Evolutionary conservation across 495 filamentous ascomycete genomes (phyloP), one percentile per base, ranked within the genome.

Genomic region (Neurospora cerealis): DNA sequence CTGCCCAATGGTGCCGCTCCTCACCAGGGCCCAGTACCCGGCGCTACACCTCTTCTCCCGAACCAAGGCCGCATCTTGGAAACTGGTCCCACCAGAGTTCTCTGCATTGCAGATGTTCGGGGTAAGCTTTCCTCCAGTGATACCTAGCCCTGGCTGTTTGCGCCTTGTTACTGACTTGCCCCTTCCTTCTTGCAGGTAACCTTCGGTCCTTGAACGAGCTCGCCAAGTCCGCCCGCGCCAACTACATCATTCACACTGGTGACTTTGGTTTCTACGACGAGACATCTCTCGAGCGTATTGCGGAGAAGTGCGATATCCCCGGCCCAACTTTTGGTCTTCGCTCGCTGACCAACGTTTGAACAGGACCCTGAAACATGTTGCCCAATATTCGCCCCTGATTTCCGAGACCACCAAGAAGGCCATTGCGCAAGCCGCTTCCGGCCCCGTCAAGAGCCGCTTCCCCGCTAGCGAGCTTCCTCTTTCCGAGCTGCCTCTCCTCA

Each of bases 191-290:
- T 15, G 69, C 74, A 99, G 96, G 96, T 80, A 97, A 97, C 81
- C 87, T 99, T 71, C 91, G 91, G 83, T 98, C 96, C 74, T 86
- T 99, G 77, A 99, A 99, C 85, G 94, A 98, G 48, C 90, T 98
- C 71, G 96, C 96, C 73, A 94, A 91, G 81, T 90, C 94, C 79
- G 96, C 96, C 71, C 91, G 91, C 78, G 96, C 96, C 71, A 93
- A 97, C 83, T 92, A 97, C 81, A 96, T 99, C 78, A 93, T 99
- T 75, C 96, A 99, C 83, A 98, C 96, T 41, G 96, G 96, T 80
- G 96, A 99, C 80, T 99, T 99, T 80, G 96, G 96, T 71, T 99
- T 99, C 84, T 99, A 99, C 83, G 96, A 99, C 80, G 93, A 96
- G 70, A 92, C 90, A 48, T 99, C 96, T 11, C 85, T 99, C 40